These are phyloP conservation scores for Stachybotrys chartarum DNA, from an alignment of 2,329 filamentous ascomycete species.

Conservation along the genomic window DNA sequence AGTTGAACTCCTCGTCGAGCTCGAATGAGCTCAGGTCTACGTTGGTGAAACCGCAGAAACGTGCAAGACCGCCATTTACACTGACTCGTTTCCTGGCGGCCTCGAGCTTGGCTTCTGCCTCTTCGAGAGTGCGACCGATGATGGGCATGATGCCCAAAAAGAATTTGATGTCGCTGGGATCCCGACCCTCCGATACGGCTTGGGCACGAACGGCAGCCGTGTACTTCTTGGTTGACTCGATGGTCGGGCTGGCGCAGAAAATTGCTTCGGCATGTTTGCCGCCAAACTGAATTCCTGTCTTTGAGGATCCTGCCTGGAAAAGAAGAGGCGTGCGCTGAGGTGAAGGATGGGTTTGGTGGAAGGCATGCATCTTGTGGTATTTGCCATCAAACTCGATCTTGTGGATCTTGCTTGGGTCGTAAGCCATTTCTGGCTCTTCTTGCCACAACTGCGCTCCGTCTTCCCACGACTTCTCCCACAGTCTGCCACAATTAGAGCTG, in stretches of 20 bases:
- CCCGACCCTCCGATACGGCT: conserved; percentile 19
- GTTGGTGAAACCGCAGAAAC: conserved; percentile 7
- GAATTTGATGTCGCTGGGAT: conserved; percentile 4
- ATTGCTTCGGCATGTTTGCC: conserved; percentile 55
- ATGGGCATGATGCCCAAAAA: conserved; percentile 4
- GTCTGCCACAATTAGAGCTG: conserved; percentile 12
- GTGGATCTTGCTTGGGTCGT: conserved; percentile 39
- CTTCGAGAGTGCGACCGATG: conserved; percentile 2
- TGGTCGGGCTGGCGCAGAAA: conserved; percentile 45
- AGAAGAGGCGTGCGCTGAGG: conserved; percentile 55
- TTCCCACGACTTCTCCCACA: conserved; percentile 48
- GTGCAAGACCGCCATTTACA: conserved; percentile 2
- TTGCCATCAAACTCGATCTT: conserved; percentile 57
- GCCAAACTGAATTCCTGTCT: conserved; percentile 48
- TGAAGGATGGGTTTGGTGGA: conserved; percentile 39
- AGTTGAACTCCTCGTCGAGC: conserved; percentile 41
- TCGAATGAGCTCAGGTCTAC: conserved; percentile 29
- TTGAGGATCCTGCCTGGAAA: conserved; percentile 53
- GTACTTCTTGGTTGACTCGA: conserved; percentile 1
- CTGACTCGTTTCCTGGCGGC: conserved; percentile 2
- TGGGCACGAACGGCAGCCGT: conserved; percentile 2
- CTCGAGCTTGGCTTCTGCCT: not conserved
- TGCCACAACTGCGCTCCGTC: conserved; percentile 53
- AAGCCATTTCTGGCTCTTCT: conserved; percentile 41
- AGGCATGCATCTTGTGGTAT: conserved; percentile 50